phyloP scores from a whole-genome alignment of 371 early-diverging fungal genomes.

The Mucor indicus region DNA sequence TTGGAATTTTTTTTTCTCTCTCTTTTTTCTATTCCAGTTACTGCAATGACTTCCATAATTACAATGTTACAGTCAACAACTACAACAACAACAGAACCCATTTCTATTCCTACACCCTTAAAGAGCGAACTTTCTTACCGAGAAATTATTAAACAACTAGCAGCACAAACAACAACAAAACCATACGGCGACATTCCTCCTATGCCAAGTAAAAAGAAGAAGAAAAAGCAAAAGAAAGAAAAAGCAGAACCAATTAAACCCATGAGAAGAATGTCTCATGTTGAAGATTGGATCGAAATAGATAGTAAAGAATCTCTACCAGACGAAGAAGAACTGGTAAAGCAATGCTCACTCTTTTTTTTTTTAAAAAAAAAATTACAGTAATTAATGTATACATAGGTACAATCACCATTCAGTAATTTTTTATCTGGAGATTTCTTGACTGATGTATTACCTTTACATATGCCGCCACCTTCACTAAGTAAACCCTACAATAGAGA shows the following conservation, averaged over 20 bases:
- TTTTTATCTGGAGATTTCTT: constrained; percentile 45
- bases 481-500: constrained; percentile 23
- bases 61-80: too few species aligned
- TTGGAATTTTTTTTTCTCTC: too few species aligned
- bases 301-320: constrained; percentile 52
- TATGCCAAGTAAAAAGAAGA: constrained; percentile 27
- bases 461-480: constrained; percentile 51
- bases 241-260: neutral
- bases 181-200: constrained; percentile 60
- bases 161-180: constrained; percentile 39
- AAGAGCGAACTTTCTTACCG: constrained; percentile 41
- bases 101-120: constrained; percentile 22
- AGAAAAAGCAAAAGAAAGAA: constrained; percentile 21
- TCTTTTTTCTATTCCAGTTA: too few species aligned
- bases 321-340: constrained; percentile 51
- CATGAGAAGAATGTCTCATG: constrained; percentile 38
- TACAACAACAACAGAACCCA: too few species aligned
- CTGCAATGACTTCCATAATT: too few species aligned
- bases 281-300: constrained; percentile 47
- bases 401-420: constrained; percentile 35
- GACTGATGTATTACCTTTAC: constrained; percentile 45
- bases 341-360: neutral
- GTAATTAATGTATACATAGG: constrained; percentile 3
- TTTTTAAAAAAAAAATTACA: neutral
- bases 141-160: constrained; percentile 47